Conservation (phyloP, 805 yeast genomes). For the Wickerhamomyces strasburgensis region DNA sequence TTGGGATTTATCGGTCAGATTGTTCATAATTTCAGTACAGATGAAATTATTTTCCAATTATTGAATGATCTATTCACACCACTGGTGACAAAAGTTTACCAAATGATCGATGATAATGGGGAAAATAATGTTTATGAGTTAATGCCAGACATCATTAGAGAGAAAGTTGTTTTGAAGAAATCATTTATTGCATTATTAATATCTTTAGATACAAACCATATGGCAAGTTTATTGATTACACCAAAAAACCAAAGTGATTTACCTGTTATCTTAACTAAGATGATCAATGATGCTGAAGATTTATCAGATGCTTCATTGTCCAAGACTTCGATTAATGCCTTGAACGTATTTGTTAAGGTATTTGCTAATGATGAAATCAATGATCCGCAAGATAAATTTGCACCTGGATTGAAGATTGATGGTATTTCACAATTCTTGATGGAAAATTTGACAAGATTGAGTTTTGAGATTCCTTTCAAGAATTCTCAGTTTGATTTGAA, state of each 20-base stretch:
- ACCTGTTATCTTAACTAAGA: conserved; percentile 54
- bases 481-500: conserved; percentile 57
- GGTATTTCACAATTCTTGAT: conserved; percentile 70
- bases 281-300: conserved; percentile 62
- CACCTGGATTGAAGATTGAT: conserved; percentile 47
- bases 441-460: conserved; percentile 58
- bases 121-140: conserved; percentile 32
- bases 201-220: conserved; percentile 69
- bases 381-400: conserved; percentile 53
- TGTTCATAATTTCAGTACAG: conserved; percentile 66
- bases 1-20: conserved; percentile 84
- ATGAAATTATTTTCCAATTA: conserved; percentile 65
- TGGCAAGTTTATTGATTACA: conserved; percentile 70
- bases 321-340: conserved; percentile 63
- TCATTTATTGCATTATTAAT: conserved; percentile 66
- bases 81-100: conserved; percentile 59
- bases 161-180: conserved; percentile 60
- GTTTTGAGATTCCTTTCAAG: conserved; percentile 79
- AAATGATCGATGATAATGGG: conserved; percentile 39
- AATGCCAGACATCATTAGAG: conserved; percentile 60
- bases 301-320: conserved; percentile 58
- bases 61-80: conserved; percentile 72
- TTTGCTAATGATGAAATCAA: conserved; percentile 67
- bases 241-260: conserved; percentile 58
- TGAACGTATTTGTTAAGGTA: conserved; percentile 55